Evolutionary conservation across 257 asterid species (phyloP).

Genomic region (Datura wrightii): DNA sequence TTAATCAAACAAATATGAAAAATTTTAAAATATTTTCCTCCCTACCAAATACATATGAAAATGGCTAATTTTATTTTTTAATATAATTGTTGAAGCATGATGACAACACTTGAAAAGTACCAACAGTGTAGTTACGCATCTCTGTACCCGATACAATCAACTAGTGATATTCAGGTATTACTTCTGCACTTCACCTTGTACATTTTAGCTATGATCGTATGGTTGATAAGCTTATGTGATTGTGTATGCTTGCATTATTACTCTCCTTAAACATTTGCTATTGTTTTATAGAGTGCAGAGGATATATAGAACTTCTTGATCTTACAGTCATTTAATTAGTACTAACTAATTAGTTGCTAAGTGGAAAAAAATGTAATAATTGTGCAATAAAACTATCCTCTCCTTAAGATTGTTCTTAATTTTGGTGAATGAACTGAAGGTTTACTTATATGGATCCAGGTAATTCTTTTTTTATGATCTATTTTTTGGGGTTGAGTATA

Average conservation of each 20-base stretch:
- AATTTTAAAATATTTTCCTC: too few relatives aligned
- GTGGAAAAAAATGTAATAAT: background rate
- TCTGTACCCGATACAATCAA: slow-evolving; percentile 31
- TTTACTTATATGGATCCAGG: too few relatives aligned
- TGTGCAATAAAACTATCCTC: background rate
- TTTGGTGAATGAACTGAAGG: too few relatives aligned
- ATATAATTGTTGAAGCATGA: slow-evolving; percentile 35
- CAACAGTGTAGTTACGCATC: slow-evolving; percentile 46
- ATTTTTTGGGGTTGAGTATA: too few relatives aligned
- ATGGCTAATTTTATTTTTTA: too few relatives aligned
- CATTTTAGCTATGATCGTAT: background rate
- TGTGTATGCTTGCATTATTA: background rate
- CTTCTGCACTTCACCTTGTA: background rate
- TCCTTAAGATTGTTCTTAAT: too few relatives aligned
- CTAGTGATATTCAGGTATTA: slow-evolving; percentile 38
- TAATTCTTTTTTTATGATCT: too few relatives aligned
- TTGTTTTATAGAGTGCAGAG: background rate
- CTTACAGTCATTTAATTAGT: background rate
- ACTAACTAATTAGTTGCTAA: background rate
- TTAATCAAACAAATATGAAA: too few relatives aligned
- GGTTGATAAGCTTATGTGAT: background rate
- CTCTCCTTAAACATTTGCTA: background rate
- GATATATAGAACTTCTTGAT: too few relatives aligned
- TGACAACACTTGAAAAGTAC: slow-evolving; percentile 43
- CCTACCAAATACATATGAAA: too few relatives aligned